A percentile compares a stretch with the other conserved stretches of the same genome.
These are phyloP conservation scores for Lentithecium fluviatile DNA, from an alignment of 495 filamentous ascomycete genomes.

Conservation along the genomic window DNA sequence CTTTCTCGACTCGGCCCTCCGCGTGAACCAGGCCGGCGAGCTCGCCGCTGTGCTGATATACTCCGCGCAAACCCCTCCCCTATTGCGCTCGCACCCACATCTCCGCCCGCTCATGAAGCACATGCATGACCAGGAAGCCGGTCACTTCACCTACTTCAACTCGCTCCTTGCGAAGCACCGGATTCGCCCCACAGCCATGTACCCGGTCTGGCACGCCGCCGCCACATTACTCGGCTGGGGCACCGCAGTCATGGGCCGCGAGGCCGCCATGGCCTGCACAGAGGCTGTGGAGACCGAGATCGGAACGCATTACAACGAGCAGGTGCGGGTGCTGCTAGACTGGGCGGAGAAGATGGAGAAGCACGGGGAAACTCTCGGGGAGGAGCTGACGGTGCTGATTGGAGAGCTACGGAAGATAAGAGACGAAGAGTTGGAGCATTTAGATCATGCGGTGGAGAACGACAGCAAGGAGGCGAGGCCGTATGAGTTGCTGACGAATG, in stretches of 20 bases:
- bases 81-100: constrained; percentile 76
- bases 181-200: constrained; percentile 89
- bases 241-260: constrained; percentile 84
- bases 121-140: constrained; percentile 96
- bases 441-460: constrained; percentile 91
- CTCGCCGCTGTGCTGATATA: constrained; percentile 48
- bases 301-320: constrained; percentile 90
- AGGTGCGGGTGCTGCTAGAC: constrained; percentile 74
- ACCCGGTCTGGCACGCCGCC: constrained; percentile 83
- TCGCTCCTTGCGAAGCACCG: constrained; percentile 78
- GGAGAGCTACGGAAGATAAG: constrained; percentile 75
- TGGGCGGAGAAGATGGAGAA: constrained; percentile 69
- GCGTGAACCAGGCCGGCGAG: constrained; percentile 50
- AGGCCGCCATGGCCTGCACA: constrained; percentile 98
- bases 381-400: constrained; percentile 73
- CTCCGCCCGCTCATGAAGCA: constrained; percentile 88
- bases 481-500: constrained; percentile 82
- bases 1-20: constrained; percentile 38
- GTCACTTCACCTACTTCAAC: constrained; percentile 85
- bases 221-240: constrained; percentile 85
- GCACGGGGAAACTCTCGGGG: constrained; percentile 71
- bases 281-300: constrained; percentile 99
- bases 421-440: constrained; percentile 94
- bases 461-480: constrained; percentile 85
- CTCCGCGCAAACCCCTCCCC: constrained; percentile 60